These are phyloP conservation scores for Aspergillus phoenicis DNA, from an alignment of 2,329 filamentous ascomycete species.

Conservation along the genomic window DNA sequence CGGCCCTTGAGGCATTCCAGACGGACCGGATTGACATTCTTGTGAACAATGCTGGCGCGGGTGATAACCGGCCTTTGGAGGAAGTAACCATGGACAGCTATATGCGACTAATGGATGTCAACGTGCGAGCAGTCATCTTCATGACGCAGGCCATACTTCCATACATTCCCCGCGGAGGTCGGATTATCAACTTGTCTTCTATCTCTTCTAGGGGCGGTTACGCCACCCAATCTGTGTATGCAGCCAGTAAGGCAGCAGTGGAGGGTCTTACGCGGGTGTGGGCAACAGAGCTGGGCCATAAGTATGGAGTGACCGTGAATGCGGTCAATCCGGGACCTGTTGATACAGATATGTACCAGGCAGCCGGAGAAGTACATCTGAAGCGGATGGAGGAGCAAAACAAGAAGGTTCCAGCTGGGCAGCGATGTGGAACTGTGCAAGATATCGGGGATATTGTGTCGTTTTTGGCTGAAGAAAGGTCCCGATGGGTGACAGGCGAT, in stretches of 20 bases:
- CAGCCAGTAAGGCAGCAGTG: slow-evolving; percentile 63
- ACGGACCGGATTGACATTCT: slow-evolving; percentile 21
- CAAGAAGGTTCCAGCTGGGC: slow-evolving; percentile 22
- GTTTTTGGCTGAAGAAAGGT: slow-evolving; percentile 21
- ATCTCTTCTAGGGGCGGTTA: slow-evolving; percentile 23
- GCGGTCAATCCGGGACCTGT: slow-evolving; percentile 33
- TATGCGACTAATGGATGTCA: slow-evolving; percentile 19
- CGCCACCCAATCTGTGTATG: slow-evolving; percentile 56
- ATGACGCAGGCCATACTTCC: slow-evolving; percentile 26
- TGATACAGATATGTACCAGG: slow-evolving; percentile 26
- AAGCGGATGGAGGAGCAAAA: slow-evolving; percentile 21
- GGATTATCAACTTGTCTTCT: slow-evolving; percentile 27
- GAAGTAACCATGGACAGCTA: slow-evolving; percentile 24
- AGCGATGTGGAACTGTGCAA: slow-evolving; percentile 15
- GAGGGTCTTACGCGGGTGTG: slow-evolving; percentile 66
- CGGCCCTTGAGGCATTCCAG: slow-evolving; percentile 12
- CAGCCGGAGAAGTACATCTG: slow-evolving; percentile 17
- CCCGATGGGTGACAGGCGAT: slow-evolving; percentile 26
- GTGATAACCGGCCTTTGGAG: slow-evolving; percentile 21
- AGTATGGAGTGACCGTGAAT: slow-evolving; percentile 36
- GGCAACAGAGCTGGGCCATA: slow-evolving; percentile 42
- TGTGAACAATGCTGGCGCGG: slow-evolving; percentile 32
- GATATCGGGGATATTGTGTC: slow-evolving; percentile 25
- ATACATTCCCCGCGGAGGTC: slow-evolving; percentile 13
- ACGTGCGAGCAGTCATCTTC: slow-evolving; percentile 25